These are phyloP conservation scores for Cladobotryum mycophilum DNA, from an alignment of 2,329 filamentous ascomycete species.

Conservation along the genomic window DNA sequence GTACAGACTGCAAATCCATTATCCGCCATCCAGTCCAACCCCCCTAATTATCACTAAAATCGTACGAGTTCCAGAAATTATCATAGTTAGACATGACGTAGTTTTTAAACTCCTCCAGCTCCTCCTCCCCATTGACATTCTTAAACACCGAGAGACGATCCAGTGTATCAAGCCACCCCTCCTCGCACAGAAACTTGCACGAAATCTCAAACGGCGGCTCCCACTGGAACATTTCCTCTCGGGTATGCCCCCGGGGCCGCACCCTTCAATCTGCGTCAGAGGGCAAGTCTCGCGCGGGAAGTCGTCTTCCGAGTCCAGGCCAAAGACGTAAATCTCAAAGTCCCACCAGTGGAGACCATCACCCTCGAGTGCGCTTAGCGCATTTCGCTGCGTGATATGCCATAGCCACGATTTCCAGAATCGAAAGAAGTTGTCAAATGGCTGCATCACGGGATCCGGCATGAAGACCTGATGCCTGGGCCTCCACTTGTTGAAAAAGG, in stretches of 20 bases:
- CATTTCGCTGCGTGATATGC: constrained; percentile 3
- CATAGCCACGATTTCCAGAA: constrained; percentile 9
- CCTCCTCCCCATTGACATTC: no score
- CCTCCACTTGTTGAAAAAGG: constrained; percentile 4
- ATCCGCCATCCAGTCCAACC: no score
- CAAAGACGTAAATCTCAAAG: constrained; percentile 7
- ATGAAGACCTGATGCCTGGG: background rate
- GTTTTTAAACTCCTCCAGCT: no score
- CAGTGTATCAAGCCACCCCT: background rate
- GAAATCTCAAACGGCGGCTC: constrained; percentile 2
- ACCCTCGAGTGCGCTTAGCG: background rate
- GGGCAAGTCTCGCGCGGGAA: background rate
- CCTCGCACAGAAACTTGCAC: constrained; percentile 9
- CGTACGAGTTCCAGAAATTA: no score
- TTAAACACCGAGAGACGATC: no score
- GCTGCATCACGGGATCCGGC: background rate
- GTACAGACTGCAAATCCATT: no score
- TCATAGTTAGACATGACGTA: no score
- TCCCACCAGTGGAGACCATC: constrained; percentile 3
- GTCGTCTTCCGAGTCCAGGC: no score
- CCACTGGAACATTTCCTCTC: constrained; percentile 7
- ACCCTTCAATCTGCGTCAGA: background rate
- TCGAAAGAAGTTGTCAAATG: background rate
- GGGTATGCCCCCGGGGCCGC: constrained; percentile 1
- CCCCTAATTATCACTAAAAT: no score